A percentile compares a stretch with the other conserved stretches of the same genome.
Evolutionary conservation across 2,329 filamentous ascomycete genomes (phyloP).

Genomic region (Xylariaceae sp.): DNA sequence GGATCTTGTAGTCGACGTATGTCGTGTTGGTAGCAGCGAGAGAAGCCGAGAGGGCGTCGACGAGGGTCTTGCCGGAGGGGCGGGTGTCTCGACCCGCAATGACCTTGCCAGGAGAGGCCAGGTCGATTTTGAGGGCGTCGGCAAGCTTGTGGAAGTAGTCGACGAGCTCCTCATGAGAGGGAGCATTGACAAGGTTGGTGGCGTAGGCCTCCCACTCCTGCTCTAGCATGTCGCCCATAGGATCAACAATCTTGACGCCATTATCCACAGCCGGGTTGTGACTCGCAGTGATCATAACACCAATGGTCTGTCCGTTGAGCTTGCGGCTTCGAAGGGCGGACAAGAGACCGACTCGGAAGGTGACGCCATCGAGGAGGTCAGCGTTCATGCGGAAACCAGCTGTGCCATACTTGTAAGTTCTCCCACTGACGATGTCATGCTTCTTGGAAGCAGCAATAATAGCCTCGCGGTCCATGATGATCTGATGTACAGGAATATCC

Average conservation of each 20-base stretch:
- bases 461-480: slow-evolving; percentile 45
- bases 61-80: slow-evolving; percentile 81
- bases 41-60: slow-evolving; percentile 72
- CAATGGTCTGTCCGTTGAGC: slow-evolving; percentile 84
- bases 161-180: slow-evolving; percentile 68
- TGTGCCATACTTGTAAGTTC: slow-evolving; percentile 61
- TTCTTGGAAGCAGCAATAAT: slow-evolving; percentile 59
- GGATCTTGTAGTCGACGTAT: slow-evolving; percentile 79
- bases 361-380: slow-evolving; percentile 82
- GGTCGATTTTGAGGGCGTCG: slow-evolving; percentile 70
- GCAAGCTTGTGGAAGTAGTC: slow-evolving; percentile 74
- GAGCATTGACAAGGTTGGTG: slow-evolving; percentile 82
- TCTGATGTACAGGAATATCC: no score
- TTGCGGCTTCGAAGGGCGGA: slow-evolving; percentile 86
- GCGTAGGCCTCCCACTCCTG: slow-evolving; percentile 90
- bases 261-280: slow-evolving; percentile 90
- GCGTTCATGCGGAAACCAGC: slow-evolving; percentile 67
- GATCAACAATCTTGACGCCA: slow-evolving; percentile 93
- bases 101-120: slow-evolving; percentile 67
- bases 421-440: slow-evolving; percentile 55
- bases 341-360: slow-evolving; percentile 87
- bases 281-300: slow-evolving; percentile 93
- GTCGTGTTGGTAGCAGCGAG: slow-evolving; percentile 71
- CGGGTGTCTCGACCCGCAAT: slow-evolving; percentile 91
- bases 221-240: slow-evolving; percentile 96